phyloP scores from a whole-genome alignment of 495 filamentous ascomycete species.

The Trichocladium uniseriatum region DNA sequence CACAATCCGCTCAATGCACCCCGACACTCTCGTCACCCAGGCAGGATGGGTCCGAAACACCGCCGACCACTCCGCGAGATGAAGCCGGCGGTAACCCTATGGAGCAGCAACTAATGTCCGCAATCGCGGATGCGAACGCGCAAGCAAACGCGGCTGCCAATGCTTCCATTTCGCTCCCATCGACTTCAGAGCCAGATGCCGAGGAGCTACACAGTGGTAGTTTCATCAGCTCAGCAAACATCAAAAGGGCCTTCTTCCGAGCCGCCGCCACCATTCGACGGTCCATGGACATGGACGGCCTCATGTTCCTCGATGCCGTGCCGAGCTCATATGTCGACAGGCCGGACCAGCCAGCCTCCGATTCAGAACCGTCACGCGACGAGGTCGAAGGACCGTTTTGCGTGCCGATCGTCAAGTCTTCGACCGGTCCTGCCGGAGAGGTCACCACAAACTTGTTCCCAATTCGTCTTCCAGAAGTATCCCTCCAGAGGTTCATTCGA shows the following conservation, averaged over 20 bases:
- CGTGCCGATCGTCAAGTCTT: slow-evolving; percentile 17
- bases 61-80: slow-evolving; percentile 13
- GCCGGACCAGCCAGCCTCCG: slow-evolving; percentile 6
- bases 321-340: slow-evolving; percentile 23
- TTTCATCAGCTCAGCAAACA: slow-evolving; percentile 25
- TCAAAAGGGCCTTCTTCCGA: slow-evolving; percentile 31
- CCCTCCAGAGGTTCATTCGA: slow-evolving; percentile 30
- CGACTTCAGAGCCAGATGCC: neutral
- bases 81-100: slow-evolving; percentile 7
- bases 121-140: neutral
- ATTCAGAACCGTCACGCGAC: neutral
- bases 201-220: slow-evolving; percentile 9
- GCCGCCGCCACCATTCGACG: slow-evolving; percentile 40
- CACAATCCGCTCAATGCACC: slow-evolving; percentile 3
- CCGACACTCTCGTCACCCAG: neutral
- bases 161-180: neutral
- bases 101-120: slow-evolving; percentile 11
- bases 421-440: slow-evolving; percentile 4
- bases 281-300: slow-evolving; percentile 41
- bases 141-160: neutral
- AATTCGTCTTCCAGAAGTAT: slow-evolving; percentile 24
- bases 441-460: slow-evolving; percentile 8
- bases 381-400: slow-evolving; percentile 14
- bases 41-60: slow-evolving; percentile 2
- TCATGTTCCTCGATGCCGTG: slow-evolving; percentile 40